These are phyloP conservation scores for Bipolaris bicolor DNA, from an alignment of 2,329 filamentous ascomycete species.

Conservation along the genomic window DNA sequence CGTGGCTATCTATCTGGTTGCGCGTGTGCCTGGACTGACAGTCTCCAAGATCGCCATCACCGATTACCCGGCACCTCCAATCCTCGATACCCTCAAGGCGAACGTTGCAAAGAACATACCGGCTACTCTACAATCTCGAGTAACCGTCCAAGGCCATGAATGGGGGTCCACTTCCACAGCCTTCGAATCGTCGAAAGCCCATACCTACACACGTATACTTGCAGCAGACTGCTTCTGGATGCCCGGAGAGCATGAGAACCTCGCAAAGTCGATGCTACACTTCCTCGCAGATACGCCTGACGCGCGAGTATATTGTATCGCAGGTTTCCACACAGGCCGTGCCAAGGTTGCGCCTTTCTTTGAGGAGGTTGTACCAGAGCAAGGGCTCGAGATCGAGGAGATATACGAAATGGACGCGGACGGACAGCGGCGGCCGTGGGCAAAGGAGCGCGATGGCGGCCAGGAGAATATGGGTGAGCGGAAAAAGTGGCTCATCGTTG, in stretches of 20 bases:
- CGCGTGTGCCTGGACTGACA: conserved; percentile 1
- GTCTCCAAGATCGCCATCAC: conserved; percentile 60
- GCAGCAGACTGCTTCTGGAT: conserved; percentile 79
- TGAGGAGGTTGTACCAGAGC: conserved; percentile 57
- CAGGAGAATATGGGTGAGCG: conserved; percentile 65
- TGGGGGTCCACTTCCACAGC: conserved; percentile 64
- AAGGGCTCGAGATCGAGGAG: conserved; percentile 63
- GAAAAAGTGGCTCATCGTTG: conserved; percentile 74
- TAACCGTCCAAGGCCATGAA: conserved; percentile 64
- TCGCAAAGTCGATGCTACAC: conserved; percentile 66
- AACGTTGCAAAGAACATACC: conserved; percentile 65
- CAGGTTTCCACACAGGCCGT: conserved; percentile 74
- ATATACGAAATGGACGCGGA: conserved; percentile 74
- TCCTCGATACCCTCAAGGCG: conserved; percentile 63
- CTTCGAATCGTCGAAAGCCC: conserved; percentile 49
- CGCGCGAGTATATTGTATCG: conserved; percentile 68
- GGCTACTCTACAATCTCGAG: conserved; percentile 38
- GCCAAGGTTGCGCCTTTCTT: conserved; percentile 71
- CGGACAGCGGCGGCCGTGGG: conserved; percentile 67
- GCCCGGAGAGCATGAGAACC: conserved; percentile 72
- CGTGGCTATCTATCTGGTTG: background rate
- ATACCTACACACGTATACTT: conserved; percentile 66
- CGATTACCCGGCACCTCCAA: conserved; percentile 69
- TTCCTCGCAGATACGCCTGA: conserved; percentile 59
- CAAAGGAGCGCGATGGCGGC: conserved; percentile 60